Base-by-base conservation (phyloP, 1,284 basidiomycete species). In the Ganoderma leucocontextum region DNA sequence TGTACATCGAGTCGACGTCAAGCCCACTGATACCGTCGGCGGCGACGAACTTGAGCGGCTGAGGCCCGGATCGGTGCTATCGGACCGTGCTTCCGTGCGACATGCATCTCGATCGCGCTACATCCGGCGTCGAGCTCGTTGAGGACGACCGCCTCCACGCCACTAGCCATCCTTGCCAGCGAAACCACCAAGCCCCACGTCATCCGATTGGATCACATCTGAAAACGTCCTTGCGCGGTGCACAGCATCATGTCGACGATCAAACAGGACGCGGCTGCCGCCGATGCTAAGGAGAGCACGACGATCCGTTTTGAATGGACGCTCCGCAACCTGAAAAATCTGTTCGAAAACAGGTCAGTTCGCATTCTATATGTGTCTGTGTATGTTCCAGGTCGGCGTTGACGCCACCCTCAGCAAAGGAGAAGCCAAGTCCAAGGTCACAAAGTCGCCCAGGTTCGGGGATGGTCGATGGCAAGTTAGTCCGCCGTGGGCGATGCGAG, bases 221-320 rank as follows among this genome's bases (percentile, higher is more conserved):
- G 10, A 4, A 12, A 19, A 25, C 22, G 5, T 25, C n/a, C 10
- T n/a, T 47, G 52, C 13, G 25, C 22, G 25, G 52, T 35, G 17
- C 52, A 53, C 52, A 53, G 52, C 52, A 17, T 33, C 25, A n/a
- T 60, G 59, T 52, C 47, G 42, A 49, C 39, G 62, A 41, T 41
- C 47, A 53, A 49, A 29, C 47, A 52, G 38, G 38, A 49, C 47
- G 8, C 42, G 36, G 19, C 62, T 22, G 25, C 22, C 25, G 47
- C 70, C 73, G 83, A 83, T 67, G 81, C 76, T 65, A 79, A 78
- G 70, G 93, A 95, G 80, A 88, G 85, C 62, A 86, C 84, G 0
- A 84, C 89, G 0, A 85, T 91, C 66, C 86, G 86, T 12, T 90
- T 95, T 65, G 93, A 95, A 79, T 95, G 93, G 93, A 89, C 86